A percentile compares a stretch with the other conserved stretches of the same genome.
phyloP scores from a whole-genome alignment of 176 grass and related monocot species.

The Dendrocalamus sinicus region DNA sequence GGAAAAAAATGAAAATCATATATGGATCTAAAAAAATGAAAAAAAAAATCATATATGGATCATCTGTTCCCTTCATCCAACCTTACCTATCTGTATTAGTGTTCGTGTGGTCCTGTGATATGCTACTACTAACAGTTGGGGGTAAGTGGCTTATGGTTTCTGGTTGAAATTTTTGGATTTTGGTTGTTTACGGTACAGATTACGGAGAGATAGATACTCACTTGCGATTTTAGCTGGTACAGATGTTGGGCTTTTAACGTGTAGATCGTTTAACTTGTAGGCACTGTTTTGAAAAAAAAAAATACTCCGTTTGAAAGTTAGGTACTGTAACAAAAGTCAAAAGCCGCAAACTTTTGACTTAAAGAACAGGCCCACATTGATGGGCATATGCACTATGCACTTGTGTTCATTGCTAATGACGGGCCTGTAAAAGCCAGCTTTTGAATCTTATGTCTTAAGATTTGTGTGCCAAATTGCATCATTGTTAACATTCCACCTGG shows the following conservation, averaged over 20 bases:
- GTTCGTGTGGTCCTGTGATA: conserved; percentile 26
- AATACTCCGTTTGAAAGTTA: too few species aligned
- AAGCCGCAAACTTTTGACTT: too few species aligned
- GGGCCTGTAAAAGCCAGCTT: conserved; percentile 18
- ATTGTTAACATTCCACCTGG: neutral
- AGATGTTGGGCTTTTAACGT: too few species aligned
- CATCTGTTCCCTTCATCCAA: conserved; percentile 23
- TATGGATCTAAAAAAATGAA: too few species aligned
- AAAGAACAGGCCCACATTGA: too few species aligned
- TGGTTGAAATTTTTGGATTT: too few species aligned
- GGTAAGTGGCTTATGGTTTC: neutral
- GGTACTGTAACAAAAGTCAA: too few species aligned
- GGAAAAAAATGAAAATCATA: neutral
- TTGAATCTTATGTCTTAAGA: conserved; percentile 27
- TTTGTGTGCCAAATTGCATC: neutral
- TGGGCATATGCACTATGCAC: conserved; percentile 47
- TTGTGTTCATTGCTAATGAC: conserved; percentile 36
- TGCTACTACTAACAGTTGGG: neutral
- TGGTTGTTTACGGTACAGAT: too few species aligned
- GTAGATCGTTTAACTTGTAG: too few species aligned
- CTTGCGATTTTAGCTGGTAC: too few species aligned
- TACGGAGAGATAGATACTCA: too few species aligned
- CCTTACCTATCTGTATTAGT: neutral
- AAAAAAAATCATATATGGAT: neutral
- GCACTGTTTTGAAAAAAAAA: too few species aligned